Evolutionary conservation across 208 protist genomes (phyloP).

Genomic region (Trichomonas tenax): DNA sequence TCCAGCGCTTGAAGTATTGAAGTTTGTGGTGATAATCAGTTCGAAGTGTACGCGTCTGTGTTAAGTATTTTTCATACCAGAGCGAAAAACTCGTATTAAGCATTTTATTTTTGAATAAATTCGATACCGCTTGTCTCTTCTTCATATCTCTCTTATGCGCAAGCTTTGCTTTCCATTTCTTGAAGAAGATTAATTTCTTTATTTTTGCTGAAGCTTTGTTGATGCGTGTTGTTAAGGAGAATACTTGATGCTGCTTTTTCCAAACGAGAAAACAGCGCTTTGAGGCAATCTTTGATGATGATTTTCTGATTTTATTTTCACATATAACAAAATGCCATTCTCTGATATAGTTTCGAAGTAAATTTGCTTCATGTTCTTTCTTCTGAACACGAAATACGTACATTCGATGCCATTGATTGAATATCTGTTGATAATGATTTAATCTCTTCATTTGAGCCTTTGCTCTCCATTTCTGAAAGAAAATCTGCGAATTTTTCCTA

Average conservation of each 20-base stretch:
- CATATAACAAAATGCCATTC: neutral
- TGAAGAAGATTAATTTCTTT: neutral
- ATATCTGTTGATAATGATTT: neutral
- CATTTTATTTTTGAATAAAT: neutral
- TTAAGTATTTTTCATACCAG: neutral
- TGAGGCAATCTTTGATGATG: neutral
- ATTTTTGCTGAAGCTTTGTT: neutral
- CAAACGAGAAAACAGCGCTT: neutral
- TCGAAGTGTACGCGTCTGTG: neutral
- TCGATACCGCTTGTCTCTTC: neutral
- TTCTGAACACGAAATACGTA: neutral
- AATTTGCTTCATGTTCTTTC: neutral
- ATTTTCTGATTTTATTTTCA: neutral
- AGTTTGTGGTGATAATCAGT: neutral
- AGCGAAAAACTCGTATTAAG: neutral
- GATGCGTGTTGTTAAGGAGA: neutral
- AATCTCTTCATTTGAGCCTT: neutral
- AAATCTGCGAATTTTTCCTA: neutral
- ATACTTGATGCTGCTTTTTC: neutral
- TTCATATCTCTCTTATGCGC: neutral
- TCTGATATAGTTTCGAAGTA: neutral
- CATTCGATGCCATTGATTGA: neutral
- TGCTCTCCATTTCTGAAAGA: neutral
- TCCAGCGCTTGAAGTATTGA: neutral
- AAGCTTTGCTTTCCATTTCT: neutral